Percentiles rank a stretch among this genome's conserved stretches.
Evolutionary conservation across 1,284 basidiomycete species (phyloP).

Genomic region (Tetrapyrgos nigripes): DNA sequence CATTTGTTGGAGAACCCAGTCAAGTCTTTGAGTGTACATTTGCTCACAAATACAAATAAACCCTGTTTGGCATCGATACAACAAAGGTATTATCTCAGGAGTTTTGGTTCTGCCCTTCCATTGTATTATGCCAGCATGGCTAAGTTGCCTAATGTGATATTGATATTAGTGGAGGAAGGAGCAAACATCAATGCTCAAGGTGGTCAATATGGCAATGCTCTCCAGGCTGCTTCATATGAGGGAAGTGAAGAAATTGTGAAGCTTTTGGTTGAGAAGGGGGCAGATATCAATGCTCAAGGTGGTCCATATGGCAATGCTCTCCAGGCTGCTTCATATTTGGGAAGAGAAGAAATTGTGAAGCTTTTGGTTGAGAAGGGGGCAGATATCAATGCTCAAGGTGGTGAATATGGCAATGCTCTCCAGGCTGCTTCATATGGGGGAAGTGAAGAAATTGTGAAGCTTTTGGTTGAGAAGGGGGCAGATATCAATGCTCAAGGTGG

Average conservation of each 20-base stretch:
- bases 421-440: too few species aligned
- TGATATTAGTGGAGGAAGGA: not conserved
- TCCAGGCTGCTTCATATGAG: too few species aligned
- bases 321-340: not conserved
- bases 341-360: not conserved
- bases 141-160: not conserved
- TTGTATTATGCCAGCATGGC: not conserved
- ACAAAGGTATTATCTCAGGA: not conserved
- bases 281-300: too few species aligned
- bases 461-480: too few species aligned
- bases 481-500: too few species aligned
- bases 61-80: not conserved
- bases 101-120: not conserved
- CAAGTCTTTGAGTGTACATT: not conserved
- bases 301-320: not conserved
- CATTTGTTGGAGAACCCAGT: not conserved
- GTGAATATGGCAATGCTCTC: not conserved
- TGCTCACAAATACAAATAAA: not conserved
- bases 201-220: too few species aligned
- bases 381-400: conserved; percentile 2
- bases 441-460: too few species aligned
- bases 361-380: not conserved
- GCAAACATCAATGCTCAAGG: conserved; percentile 8
- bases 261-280: too few species aligned
- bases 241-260: too few species aligned